These are phyloP conservation scores for Irpex rosettiformis DNA, from an alignment of 1,284 basidiomycete species.

Conservation along the genomic window DNA sequence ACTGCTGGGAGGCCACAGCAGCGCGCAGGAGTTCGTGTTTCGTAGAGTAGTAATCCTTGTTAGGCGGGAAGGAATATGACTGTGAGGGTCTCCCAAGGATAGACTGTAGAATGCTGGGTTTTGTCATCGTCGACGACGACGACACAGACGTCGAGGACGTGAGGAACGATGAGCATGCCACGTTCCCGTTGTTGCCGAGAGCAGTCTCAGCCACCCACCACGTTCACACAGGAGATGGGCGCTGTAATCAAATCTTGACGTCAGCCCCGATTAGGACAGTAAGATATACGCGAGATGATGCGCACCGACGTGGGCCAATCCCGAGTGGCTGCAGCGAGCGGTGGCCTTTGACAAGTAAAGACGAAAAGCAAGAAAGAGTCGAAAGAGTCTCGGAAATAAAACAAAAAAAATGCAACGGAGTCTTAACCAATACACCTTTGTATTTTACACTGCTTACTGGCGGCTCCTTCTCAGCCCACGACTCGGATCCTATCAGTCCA, in stretches of 20 bases:
- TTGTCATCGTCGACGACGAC: conserved; percentile 37
- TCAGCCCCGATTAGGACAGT: conserved; percentile 7
- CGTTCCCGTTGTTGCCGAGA: conserved; percentile 9
- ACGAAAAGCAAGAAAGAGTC: no score
- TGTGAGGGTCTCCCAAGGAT: conserved; percentile 57
- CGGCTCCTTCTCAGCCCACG: no score
- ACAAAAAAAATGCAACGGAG: no score
- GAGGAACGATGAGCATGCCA: conserved; percentile 15
- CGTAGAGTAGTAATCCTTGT: conserved; percentile 48
- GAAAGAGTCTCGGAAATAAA: not conserved
- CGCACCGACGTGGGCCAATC: not conserved
- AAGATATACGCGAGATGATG: not conserved
- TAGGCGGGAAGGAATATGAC: conserved; percentile 43
- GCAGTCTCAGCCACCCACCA: conserved; percentile 6
- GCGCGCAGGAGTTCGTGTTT: conserved; percentile 35
- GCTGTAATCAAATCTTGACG: conserved; percentile 5
- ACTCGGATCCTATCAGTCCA: no score
- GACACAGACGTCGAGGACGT: conserved; percentile 12
- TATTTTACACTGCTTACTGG: no score
- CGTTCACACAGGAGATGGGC: not conserved
- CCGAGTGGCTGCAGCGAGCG: no score
- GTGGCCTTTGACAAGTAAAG: no score
- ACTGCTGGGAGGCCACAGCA: conserved; percentile 12
- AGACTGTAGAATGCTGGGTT: conserved; percentile 56
- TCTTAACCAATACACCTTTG: no score